Conservation (phyloP, 352 stramenopile species). For the Pythium monospermum region DNA sequence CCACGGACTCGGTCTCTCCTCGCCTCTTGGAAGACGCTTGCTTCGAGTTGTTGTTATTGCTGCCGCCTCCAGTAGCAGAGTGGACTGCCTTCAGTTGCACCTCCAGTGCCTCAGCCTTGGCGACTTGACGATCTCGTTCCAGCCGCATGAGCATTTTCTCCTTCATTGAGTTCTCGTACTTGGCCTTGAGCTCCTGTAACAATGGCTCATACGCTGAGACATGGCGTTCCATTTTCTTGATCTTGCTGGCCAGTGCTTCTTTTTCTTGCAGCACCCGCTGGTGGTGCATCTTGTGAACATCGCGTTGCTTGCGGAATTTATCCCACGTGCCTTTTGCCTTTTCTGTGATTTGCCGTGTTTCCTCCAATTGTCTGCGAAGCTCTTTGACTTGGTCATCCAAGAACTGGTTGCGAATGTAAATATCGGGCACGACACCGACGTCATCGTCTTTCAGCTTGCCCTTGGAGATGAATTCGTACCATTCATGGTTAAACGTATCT, state of each 20-base stretch:
- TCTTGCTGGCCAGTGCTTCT: conserved; percentile 87
- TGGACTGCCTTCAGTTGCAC: conserved; percentile 63
- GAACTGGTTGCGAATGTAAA: conserved; percentile 92
- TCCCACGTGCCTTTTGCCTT: conserved; percentile 93
- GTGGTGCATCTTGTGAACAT: conserved; percentile 96
- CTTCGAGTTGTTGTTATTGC: conserved; percentile 22
- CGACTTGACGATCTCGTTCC: conserved; percentile 88
- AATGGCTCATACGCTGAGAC: conserved; percentile 90
- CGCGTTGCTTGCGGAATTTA: conserved; percentile 93
- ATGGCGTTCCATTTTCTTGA: conserved; percentile 90
- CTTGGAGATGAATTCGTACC: conserved; percentile 93
- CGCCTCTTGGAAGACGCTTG: too few species aligned
- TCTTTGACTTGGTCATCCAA: conserved; percentile 88
- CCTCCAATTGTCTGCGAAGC: conserved; percentile 79
- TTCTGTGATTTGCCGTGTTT: conserved; percentile 85
- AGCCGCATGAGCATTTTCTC: conserved; percentile 97
- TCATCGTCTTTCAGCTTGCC: conserved; percentile 89
- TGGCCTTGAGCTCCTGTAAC: conserved; percentile 89
- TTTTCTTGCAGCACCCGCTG: conserved; percentile 95
- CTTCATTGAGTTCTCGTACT: conserved; percentile 95
- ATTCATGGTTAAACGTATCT: conserved; percentile 95
- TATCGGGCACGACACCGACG: conserved; percentile 89
- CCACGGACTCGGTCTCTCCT: conserved; percentile 7
- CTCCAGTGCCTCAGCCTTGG: conserved; percentile 87
- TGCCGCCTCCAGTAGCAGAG: neutral